A percentile compares a stretch with the other conserved stretches of the same genome.
Evolutionary conservation across 768 basidiomycete genomes (phyloP).

Genomic region (Suillus plorans): DNA sequence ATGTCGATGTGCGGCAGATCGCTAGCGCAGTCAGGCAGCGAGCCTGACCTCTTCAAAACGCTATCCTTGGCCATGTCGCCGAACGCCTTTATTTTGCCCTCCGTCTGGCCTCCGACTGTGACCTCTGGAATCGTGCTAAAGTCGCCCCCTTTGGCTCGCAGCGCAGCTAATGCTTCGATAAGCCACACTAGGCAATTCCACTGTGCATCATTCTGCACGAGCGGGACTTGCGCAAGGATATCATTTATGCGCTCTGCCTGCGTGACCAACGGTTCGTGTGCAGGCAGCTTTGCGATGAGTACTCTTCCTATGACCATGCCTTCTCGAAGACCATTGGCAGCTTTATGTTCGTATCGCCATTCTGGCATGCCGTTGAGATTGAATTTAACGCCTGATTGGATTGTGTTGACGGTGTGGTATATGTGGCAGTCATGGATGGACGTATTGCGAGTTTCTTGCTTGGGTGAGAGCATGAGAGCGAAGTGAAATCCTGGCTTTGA

Average conservation of each 20-base stretch:
- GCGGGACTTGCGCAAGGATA: too few relatives aligned
- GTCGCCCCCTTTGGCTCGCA: neutral
- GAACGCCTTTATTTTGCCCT: neutral
- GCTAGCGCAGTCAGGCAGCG: neutral
- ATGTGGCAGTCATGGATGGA: neutral
- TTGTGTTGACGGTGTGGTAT: neutral
- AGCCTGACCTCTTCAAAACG: neutral
- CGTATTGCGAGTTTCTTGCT: neutral
- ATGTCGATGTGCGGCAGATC: neutral
- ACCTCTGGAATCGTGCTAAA: neutral
- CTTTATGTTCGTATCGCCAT: neutral
- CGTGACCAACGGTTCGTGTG: too few relatives aligned
- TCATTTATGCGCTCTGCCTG: too few relatives aligned
- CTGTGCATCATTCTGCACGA: neutral
- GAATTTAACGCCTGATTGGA: neutral
- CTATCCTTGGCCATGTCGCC: neutral
- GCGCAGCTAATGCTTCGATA: neutral
- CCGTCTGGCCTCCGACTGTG: neutral
- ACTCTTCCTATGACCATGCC: neutral
- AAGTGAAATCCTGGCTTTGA: neutral
- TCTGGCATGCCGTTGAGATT: conserved; percentile 2
- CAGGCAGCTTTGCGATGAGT: neutral
- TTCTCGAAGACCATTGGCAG: neutral
- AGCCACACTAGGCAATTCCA: neutral
- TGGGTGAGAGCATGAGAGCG: neutral